Conservation (phyloP, 1,284 basidiomycete genomes). For the Taiwanofungus camphoratus region DNA sequence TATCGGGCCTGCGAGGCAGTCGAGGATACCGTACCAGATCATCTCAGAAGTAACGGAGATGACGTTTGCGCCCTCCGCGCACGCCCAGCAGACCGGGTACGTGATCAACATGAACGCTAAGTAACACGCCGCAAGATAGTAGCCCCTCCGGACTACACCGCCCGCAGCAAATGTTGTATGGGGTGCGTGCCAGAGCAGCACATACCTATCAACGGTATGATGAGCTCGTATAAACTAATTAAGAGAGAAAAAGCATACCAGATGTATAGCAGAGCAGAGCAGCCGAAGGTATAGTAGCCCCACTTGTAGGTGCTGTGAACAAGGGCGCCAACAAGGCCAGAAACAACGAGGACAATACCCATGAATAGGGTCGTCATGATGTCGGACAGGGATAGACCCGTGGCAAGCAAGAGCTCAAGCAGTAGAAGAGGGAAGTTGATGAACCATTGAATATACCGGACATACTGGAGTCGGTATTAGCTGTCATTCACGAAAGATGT, state of each 20-base stretch:
- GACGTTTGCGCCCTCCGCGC: slow-evolving; percentile 39
- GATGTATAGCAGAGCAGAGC: slow-evolving; percentile 37
- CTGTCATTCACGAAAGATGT: not conserved
- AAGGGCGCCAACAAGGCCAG: slow-evolving; percentile 42
- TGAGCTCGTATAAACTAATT: slow-evolving; percentile 20
- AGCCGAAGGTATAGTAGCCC: slow-evolving; percentile 40
- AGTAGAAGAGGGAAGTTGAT: slow-evolving; percentile 50
- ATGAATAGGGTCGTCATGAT: slow-evolving; percentile 47
- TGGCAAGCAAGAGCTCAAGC: slow-evolving; percentile 43
- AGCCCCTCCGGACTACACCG: slow-evolving; percentile 32
- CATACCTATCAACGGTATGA: slow-evolving; percentile 18
- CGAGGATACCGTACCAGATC: slow-evolving; percentile 55
- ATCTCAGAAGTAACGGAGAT: slow-evolving; percentile 38
- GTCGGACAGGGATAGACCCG: slow-evolving; percentile 42
- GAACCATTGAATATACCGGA: slow-evolving; percentile 48
- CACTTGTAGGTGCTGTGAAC: slow-evolving; percentile 44
- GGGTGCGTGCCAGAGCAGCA: slow-evolving; percentile 23
- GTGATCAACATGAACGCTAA: slow-evolving; percentile 45
- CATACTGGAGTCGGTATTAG: slow-evolving; percentile 24
- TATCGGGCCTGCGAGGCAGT: slow-evolving; percentile 46
- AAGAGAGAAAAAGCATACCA: slow-evolving; percentile 31
- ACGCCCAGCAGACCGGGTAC: slow-evolving; percentile 43
- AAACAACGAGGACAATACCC: slow-evolving; percentile 40
- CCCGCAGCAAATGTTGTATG: slow-evolving; percentile 29
- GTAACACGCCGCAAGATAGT: slow-evolving; percentile 34